Conservation (phyloP, 305 asterid genomes). For the Fraxinus floribunda region DNA sequence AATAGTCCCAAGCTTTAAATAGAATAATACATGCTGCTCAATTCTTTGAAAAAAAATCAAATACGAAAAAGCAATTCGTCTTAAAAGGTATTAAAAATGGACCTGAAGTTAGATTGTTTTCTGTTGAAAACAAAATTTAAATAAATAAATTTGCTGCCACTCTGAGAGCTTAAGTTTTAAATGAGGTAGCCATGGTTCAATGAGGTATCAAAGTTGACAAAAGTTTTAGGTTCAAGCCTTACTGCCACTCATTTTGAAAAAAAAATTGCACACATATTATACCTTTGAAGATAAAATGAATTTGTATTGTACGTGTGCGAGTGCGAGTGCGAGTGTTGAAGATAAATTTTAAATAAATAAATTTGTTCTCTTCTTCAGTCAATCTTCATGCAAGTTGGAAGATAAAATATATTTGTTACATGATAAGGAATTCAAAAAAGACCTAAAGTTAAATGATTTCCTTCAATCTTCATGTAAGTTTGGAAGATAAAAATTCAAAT, state of each 20-base stretch:
- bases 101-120: not conserved
- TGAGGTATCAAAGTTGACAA: not conserved
- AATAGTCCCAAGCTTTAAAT: not conserved
- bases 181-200: not conserved
- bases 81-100: not conserved
- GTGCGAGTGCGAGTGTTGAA: not conserved
- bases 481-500: not conserved
- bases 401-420: not conserved
- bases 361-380: not conserved
- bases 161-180: not conserved
- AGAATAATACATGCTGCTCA: not conserved
- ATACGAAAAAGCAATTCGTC: not conserved
- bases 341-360: not conserved
- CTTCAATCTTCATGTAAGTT: conserved; percentile 15
- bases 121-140: not conserved
- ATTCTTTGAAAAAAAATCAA: not conserved
- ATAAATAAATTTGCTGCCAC: not conserved
- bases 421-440: not conserved
- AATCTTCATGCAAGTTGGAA: conserved; percentile 12
- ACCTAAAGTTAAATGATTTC: not conserved
- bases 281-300: not conserved
- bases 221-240: not conserved
- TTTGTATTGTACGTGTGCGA: not conserved
- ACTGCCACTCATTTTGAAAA: not conserved
- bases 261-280: not conserved